Base-by-base conservation (phyloP, 495 filamentous ascomycete species). In the Cryomyces minteri region DNA sequence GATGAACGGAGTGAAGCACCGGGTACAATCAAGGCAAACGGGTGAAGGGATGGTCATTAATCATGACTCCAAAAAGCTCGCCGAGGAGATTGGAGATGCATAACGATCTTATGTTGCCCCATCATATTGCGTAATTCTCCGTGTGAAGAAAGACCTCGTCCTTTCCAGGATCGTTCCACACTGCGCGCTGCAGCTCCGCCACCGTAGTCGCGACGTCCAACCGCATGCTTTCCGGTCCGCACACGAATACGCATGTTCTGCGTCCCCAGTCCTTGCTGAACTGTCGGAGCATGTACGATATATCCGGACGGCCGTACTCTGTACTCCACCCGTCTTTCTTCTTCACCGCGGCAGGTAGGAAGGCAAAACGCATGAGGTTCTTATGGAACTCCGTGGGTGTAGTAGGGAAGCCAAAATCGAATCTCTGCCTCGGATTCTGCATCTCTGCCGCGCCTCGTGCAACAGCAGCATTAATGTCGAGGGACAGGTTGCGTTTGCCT, bases 101-200 rank as follows among this genome's bases (percentile, higher is more conserved):
- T 25, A 25, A 25, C 18, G 18, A 25, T 25, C 18, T 25, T 25
- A 25, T 2, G 2, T 1, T 25, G 18, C 18, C 18, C 18, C 18
- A 25, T 69, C 56, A 92, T 43, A 88, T 66, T 36, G 85, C 83
- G 63, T 92, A 94, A 59, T 94, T 94, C 70, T 96, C 88, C 8
- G 87, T 80, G 69, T 95, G 88, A 61, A 96, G 60, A 58, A 86
- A 94, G 47, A 96, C 79, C 73, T 96, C 88, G 56, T 94, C 88
- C 39, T 77, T 74, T 43, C 71, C 70, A 12, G 77, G 71, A 51
- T 82, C 79, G 3, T 68, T 71, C 80, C 83, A 82, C 32, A 96
- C 87, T 60, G 79, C 72, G 33, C 69, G 68, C 69, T 96, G 88
- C 55, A 94, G 62, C 46, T 74, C 66, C 0, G 88, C 88, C 25